A percentile compares a stretch with the other conserved stretches of the same genome.
Evolutionary conservation across 805 yeast species (phyloP).

Genomic region (Candida palmyrensis): DNA sequence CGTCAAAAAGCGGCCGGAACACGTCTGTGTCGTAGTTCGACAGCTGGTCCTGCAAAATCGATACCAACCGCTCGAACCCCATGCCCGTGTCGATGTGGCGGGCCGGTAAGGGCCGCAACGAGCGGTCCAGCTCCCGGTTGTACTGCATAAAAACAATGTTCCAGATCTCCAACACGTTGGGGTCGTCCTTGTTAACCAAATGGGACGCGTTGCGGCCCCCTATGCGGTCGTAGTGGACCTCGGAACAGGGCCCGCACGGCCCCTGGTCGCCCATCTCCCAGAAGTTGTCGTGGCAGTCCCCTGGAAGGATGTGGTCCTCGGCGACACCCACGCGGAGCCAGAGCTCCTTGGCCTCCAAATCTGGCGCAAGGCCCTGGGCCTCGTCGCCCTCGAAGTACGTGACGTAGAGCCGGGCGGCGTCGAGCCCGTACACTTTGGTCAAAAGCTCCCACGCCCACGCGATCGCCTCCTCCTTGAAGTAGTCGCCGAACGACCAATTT

Average conservation of each 20-base stretch:
- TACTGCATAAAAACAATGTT: slow-evolving; percentile 94
- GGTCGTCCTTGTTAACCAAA: slow-evolving; percentile 94
- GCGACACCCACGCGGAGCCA: slow-evolving; percentile 89
- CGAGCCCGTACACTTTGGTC: slow-evolving; percentile 78
- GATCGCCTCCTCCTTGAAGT: slow-evolving; percentile 93
- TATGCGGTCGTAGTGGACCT: slow-evolving; percentile 94
- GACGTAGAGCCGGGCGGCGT: slow-evolving; percentile 78
- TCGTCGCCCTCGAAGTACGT: slow-evolving; percentile 96
- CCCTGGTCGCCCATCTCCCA: slow-evolving; percentile 99
- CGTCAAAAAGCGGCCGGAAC: slow-evolving; percentile 79
- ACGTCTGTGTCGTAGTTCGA: slow-evolving; percentile 98
- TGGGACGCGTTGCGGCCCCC: slow-evolving; percentile 95
- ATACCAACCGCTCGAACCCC: slow-evolving; percentile 97
- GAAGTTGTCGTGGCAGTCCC: slow-evolving; percentile 85
- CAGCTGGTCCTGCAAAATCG: slow-evolving; percentile 82
- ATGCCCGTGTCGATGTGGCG: slow-evolving; percentile 97
- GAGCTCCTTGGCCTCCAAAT: slow-evolving; percentile 81
- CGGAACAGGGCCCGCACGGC: slow-evolving; percentile 99
- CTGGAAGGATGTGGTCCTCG: slow-evolving; percentile 91
- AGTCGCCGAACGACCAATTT: slow-evolving; percentile 99
- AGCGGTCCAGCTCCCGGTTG: slow-evolving; percentile 87
- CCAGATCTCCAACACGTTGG: slow-evolving; percentile 97
- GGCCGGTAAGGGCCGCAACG: slow-evolving; percentile 80
- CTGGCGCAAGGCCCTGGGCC: slow-evolving; percentile 79
- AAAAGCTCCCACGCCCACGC: slow-evolving; percentile 85